Conservation (phyloP, 345 rosid genomes). For the Pelargonium nanum region DNA sequence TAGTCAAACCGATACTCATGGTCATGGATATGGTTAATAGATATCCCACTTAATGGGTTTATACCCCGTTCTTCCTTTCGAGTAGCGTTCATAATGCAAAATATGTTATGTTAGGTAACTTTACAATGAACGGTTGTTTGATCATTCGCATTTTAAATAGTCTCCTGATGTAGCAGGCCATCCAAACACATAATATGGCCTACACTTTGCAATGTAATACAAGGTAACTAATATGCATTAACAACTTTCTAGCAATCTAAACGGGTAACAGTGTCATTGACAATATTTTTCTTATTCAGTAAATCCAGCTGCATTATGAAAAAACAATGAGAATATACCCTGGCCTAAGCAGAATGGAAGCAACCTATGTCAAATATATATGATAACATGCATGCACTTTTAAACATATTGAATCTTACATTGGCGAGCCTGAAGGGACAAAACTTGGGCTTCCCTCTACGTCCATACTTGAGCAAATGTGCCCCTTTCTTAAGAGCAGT, state of each 20-base stretch:
- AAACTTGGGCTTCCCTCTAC: constrained; percentile 75
- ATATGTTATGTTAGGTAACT: too few species aligned
- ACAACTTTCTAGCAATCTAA: neutral
- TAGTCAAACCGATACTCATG: too few species aligned
- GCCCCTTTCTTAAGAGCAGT: constrained; percentile 77
- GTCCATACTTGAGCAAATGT: constrained; percentile 63
- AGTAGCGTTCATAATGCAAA: neutral
- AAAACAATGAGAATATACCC: neutral
- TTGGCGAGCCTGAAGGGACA: constrained; percentile 70
- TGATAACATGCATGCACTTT: neutral
- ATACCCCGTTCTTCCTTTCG: neutral
- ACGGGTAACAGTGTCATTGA: neutral
- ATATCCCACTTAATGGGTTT: too few species aligned
- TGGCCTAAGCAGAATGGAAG: neutral
- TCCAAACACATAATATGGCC: neutral
- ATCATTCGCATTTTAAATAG: too few species aligned
- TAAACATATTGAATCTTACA: constrained; percentile 28
- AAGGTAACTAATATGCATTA: neutral
- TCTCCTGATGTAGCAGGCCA: neutral
- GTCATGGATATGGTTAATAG: too few species aligned
- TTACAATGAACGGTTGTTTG: neutral
- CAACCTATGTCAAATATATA: neutral
- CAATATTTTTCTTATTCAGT: neutral
- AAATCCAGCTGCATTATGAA: neutral
- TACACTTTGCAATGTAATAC: neutral